A percentile compares a stretch with the other conserved stretches of the same genome.
These are phyloP conservation scores for Podospora pseudopauciseta DNA, from an alignment of 495 filamentous ascomycete genomes.

Conservation along the genomic window DNA sequence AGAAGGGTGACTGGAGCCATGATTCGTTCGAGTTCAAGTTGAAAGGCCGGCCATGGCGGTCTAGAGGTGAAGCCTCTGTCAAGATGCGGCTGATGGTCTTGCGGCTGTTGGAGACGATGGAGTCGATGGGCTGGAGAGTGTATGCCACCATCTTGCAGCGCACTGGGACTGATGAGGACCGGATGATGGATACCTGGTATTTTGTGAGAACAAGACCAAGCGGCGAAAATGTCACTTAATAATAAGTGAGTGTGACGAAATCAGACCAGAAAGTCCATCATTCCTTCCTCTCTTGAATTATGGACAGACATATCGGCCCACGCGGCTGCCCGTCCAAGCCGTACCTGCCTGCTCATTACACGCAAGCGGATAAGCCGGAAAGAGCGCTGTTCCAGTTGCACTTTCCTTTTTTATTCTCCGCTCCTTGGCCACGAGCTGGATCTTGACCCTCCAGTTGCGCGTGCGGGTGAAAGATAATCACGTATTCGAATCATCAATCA, in stretches of 20 bases:
- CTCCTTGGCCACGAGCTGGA: too few species aligned
- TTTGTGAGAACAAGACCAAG: constrained; percentile 13
- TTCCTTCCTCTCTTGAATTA: neutral
- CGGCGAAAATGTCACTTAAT: neutral
- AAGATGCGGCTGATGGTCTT: constrained; percentile 19
- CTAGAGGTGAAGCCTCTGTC: constrained; percentile 10
- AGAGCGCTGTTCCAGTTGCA: neutral
- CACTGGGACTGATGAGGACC: constrained; percentile 18
- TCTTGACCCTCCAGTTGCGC: neutral
- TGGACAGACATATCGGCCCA: neutral
- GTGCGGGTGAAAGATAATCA: neutral
- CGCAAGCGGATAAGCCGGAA: neutral
- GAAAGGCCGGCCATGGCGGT: constrained; percentile 18
- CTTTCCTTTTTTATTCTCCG: neutral
- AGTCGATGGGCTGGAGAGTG: constrained; percentile 18
- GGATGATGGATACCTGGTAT: constrained; percentile 23
- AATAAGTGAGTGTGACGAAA: too few species aligned
- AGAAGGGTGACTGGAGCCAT: constrained; percentile 19
- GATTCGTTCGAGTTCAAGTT: constrained; percentile 22
- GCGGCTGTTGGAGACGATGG: constrained; percentile 18
- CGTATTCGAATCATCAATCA: neutral
- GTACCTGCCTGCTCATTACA: neutral
- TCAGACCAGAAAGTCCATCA: neutral
- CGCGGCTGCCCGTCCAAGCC: neutral
- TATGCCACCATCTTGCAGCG: constrained; percentile 17